Percentiles rank a stretch among this genome's conserved stretches.
Evolutionary conservation across 305 asterid genomes (phyloP).

Genomic region (Solanum chacoense): DNA sequence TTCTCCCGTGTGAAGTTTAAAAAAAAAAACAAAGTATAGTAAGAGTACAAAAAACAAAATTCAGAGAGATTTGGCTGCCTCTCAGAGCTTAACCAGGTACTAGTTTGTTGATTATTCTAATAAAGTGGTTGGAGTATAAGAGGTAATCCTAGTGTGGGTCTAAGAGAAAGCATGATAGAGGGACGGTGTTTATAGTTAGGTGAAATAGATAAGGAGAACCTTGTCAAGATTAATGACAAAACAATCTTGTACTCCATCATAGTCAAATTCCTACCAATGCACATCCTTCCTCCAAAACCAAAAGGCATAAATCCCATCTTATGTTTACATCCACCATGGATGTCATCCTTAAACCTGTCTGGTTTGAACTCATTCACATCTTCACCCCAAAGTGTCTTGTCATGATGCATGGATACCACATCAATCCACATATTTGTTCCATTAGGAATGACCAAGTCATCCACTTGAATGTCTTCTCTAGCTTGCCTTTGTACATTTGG

Average conservation of each 20-base stretch:
- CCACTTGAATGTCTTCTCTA: constrained; percentile 55
- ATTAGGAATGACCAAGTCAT: constrained; percentile 33
- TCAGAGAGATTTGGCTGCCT: neutral
- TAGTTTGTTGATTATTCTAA: neutral
- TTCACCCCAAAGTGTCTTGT: constrained; percentile 47
- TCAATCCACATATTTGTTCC: constrained; percentile 94
- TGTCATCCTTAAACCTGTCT: constrained; percentile 40
- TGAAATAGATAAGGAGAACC: constrained; percentile 56
- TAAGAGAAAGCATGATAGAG: constrained; percentile 54
- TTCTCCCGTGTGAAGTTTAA: neutral
- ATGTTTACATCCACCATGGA: constrained; percentile 59
- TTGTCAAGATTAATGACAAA: constrained; percentile 39
- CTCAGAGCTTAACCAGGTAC: neutral
- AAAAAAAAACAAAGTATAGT: neutral
- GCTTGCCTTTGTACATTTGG: constrained; percentile 80
- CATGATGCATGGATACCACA: constrained; percentile 57
- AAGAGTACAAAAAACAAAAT: neutral
- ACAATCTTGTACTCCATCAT: constrained; percentile 68
- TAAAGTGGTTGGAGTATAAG: neutral
- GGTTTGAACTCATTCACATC: constrained; percentile 77
- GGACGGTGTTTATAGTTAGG: constrained; percentile 63
- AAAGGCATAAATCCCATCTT: constrained; percentile 87
- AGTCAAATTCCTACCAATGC: constrained; percentile 60
- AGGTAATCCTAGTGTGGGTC: constrained; percentile 64
- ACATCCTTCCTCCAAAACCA: constrained; percentile 93